Conservation (phyloP, 1,284 basidiomycete species). For the Ustilago curta region DNA sequence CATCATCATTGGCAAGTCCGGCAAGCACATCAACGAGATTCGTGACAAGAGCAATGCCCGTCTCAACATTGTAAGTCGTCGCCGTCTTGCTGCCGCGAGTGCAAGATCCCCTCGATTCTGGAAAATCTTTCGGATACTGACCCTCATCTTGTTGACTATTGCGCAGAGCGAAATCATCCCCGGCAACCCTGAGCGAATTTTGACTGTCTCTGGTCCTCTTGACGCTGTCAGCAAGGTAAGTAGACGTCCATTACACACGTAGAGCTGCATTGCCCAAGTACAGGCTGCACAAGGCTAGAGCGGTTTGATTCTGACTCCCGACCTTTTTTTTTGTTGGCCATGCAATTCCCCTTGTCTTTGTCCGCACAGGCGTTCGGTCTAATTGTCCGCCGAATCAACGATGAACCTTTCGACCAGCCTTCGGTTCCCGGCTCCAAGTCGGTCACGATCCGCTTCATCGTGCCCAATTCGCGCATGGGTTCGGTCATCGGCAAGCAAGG, state of each 20-base stretch:
- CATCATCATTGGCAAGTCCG: conserved; percentile 97
- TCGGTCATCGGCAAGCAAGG: conserved; percentile 98
- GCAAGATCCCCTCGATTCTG: no score
- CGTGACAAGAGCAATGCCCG: conserved; percentile 95
- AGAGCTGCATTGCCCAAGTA: neutral
- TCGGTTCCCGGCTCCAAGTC: conserved; percentile 97
- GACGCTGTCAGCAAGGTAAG: conserved; percentile 96
- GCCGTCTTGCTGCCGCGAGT: no score
- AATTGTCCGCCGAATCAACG: conserved; percentile 98
- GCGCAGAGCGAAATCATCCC: conserved; percentile 66
- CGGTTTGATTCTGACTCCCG: neutral
- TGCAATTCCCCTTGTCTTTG: neutral
- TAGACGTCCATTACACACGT: conserved; percentile 1
- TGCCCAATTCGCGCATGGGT: conserved; percentile 99
- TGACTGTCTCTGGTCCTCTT: conserved; percentile 95
- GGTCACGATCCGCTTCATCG: conserved; percentile 96
- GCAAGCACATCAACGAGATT: conserved; percentile 98
- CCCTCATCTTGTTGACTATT: neutral
- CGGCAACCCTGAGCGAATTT: conserved; percentile 96
- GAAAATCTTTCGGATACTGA: neutral
- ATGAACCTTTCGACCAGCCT: conserved; percentile 96
- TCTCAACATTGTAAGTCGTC: conserved; percentile 67
- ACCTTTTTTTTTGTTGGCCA: neutral
- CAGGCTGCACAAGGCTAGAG: neutral
- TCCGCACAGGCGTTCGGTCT: conserved; percentile 89